Evolutionary conservation across 2,329 filamentous ascomycete genomes (phyloP).

Genomic region (Emericellopsis atlantica): DNA sequence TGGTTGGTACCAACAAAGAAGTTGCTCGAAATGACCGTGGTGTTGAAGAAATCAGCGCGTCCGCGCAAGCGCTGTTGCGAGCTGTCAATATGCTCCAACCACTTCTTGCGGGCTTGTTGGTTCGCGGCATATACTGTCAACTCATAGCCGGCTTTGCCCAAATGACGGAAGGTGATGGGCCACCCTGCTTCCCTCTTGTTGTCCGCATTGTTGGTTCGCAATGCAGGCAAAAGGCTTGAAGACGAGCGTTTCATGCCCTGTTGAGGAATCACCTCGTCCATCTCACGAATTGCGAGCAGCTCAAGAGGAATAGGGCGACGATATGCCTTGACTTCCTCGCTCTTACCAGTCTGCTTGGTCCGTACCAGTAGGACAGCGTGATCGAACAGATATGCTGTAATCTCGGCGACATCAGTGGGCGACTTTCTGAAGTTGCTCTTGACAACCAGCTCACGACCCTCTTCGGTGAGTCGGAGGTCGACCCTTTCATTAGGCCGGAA

Average conservation of each 20-base stretch:
- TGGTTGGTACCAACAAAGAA: constrained; percentile 59
- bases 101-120: constrained; percentile 81
- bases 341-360: constrained; percentile 84
- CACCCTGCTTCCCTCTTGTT: constrained; percentile 63
- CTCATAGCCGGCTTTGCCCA: constrained; percentile 93
- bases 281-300: constrained; percentile 83
- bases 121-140: constrained; percentile 79
- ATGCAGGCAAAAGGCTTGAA: constrained; percentile 61
- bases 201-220: constrained; percentile 31
- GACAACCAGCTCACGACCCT: constrained; percentile 83
- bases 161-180: constrained; percentile 90
- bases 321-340: constrained; percentile 90
- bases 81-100: constrained; percentile 88
- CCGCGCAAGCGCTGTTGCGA: constrained; percentile 81
- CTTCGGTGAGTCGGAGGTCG: constrained; percentile 87
- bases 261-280: constrained; percentile 88
- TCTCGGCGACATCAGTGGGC: constrained; percentile 75
- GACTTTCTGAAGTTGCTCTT: constrained; percentile 92
- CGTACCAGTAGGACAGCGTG: constrained; percentile 87
- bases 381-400: constrained; percentile 92
- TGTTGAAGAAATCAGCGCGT: constrained; percentile 84
- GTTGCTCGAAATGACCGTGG: constrained; percentile 44
- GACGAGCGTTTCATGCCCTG: constrained; percentile 76
- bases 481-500: constrained; percentile 85
- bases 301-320: constrained; percentile 88